Conservation (phyloP, 257 asterid species). For the Solanum pimpinellifolium region DNA sequence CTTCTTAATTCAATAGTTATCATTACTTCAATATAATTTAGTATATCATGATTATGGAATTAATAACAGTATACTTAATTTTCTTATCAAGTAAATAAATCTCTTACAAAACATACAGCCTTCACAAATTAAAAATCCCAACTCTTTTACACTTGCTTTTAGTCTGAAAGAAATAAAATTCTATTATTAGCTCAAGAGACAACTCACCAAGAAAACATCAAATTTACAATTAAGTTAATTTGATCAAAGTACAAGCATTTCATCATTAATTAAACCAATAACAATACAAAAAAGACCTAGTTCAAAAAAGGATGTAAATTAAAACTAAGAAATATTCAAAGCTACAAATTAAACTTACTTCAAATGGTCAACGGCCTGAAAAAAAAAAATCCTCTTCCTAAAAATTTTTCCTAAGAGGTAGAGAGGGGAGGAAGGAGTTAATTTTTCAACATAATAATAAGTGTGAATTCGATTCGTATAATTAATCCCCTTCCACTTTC, state of each 20-base stretch:
- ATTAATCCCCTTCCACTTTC: background rate
- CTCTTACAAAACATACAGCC: background rate
- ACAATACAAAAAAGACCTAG: background rate
- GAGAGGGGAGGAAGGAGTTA: background rate
- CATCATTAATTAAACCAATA: background rate
- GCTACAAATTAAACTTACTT: background rate
- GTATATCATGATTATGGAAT: background rate
- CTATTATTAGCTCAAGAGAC: background rate
- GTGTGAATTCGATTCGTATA: background rate
- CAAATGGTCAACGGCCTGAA: background rate
- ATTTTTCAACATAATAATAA: background rate
- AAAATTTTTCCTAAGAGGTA: background rate
- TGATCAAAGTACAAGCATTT: background rate
- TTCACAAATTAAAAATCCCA: background rate
- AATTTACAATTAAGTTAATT: background rate
- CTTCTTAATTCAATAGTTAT: background rate
- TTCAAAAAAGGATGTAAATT: background rate
- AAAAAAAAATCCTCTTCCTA: background rate
- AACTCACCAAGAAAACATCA: background rate
- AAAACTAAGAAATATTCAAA: background rate
- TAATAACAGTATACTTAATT: background rate
- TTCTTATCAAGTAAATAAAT: background rate
- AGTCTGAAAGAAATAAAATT: background rate
- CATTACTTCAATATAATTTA: background rate
- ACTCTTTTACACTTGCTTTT: background rate